These are phyloP conservation scores for Typha latifolia DNA, from an alignment of 176 grass and related monocot genomes.

Conservation along the genomic window DNA sequence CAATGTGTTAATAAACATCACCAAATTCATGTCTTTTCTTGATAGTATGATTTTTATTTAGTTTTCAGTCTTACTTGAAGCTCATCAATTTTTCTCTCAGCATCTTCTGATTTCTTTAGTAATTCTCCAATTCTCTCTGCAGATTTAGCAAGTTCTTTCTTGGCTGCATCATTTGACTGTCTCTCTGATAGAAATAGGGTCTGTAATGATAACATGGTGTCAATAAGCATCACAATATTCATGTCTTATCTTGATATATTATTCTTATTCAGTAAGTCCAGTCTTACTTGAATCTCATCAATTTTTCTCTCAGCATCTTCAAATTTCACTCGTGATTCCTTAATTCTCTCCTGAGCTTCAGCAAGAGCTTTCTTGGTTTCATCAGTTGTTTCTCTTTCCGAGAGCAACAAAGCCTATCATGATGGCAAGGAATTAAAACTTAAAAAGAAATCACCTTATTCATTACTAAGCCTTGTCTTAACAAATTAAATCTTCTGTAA, in stretches of 20 bases:
- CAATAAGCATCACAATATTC: no score
- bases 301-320: conserved; percentile 39
- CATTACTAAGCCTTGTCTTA: conserved; percentile 11
- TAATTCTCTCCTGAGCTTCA: conserved; percentile 44
- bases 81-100: conserved; percentile 44
- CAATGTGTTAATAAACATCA: no score
- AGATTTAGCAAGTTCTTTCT: no score
- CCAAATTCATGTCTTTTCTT: no score
- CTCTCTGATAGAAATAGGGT: conserved; percentile 40
- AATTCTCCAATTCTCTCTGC: conserved; percentile 45
- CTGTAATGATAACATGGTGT: conserved; percentile 33
- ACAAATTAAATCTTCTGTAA: conserved; percentile 7
- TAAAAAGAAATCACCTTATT: no score
- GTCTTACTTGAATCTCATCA: conserved; percentile 35
- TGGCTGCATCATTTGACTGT: conserved; percentile 27
- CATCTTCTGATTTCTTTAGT: conserved; percentile 48
- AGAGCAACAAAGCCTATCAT: conserved; percentile 43
- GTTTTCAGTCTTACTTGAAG: conserved; percentile 26
- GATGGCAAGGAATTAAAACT: conserved; percentile 12
- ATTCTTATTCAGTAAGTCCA: conserved; percentile 17
- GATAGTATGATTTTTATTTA: no score
- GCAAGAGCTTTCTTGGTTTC: conserved; percentile 31
- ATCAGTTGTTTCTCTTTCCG: conserved; percentile 36
- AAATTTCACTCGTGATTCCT: conserved; percentile 44
- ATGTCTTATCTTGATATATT: conserved; percentile 8